A percentile compares a stretch with the other conserved stretches of the same genome.
These are phyloP conservation scores for Fusarium udum DNA, from an alignment of 2,329 filamentous ascomycete genomes.

Conservation along the genomic window DNA sequence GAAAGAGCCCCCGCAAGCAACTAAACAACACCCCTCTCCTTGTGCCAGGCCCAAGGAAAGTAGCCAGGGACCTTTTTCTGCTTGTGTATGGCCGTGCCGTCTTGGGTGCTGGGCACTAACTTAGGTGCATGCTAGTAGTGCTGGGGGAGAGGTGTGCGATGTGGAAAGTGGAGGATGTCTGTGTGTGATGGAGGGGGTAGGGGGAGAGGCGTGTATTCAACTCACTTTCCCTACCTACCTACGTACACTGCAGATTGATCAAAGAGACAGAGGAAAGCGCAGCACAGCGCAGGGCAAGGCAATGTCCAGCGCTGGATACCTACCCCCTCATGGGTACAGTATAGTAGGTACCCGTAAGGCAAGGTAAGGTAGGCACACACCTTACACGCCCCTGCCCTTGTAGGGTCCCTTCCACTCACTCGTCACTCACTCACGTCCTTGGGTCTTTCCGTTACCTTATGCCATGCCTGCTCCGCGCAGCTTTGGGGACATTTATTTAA, in stretches of 20 bases:
- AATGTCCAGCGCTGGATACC: conserved; percentile 14
- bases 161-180: conserved; percentile 2
- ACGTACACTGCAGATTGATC: conserved; percentile 9
- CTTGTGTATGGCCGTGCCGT: conserved; percentile 30
- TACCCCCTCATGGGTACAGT: conserved; percentile 11
- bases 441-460: conserved; percentile 11
- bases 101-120: neutral
- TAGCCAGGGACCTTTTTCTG: conserved; percentile 32
- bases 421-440: conserved; percentile 30
- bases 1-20: conserved; percentile 16
- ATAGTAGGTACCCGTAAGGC: neutral
- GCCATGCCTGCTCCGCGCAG: conserved; percentile 27
- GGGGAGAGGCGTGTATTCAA: conserved; percentile 3
- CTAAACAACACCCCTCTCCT: conserved; percentile 14
- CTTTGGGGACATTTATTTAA: conserved; percentile 48
- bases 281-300: neutral
- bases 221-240: neutral
- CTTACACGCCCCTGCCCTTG: conserved; percentile 4
- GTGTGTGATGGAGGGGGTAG: conserved; percentile 6
- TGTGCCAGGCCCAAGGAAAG: neutral
- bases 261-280: conserved; percentile 1
- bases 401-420: conserved; percentile 12
- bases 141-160: conserved; percentile 10
- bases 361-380: neutral
- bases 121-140: neutral